Base-by-base conservation (phyloP, 768 basidiomycete genomes). In the Hypholoma fasciculare region DNA sequence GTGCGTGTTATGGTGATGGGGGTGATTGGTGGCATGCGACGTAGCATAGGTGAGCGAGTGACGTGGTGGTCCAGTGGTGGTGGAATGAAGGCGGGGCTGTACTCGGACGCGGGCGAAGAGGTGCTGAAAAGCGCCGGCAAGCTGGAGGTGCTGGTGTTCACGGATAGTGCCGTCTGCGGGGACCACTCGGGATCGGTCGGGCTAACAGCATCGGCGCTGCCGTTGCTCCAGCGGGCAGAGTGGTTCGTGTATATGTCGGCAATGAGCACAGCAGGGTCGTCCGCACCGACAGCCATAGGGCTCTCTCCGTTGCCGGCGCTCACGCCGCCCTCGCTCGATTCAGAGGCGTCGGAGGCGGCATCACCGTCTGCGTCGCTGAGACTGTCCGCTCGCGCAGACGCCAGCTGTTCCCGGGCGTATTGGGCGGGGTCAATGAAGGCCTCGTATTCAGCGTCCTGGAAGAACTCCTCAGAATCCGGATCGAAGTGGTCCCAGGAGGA, bases 401-500 rank as follows among this genome's bases (percentile, higher is more conserved):
- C 56, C 19, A 23, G 26, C 52, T 74, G 76, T 52, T 73, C 65
- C 37, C 66, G 67, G 23, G 73, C 72, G 36, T 72, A 69, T 13
- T 74, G 72, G 1, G 67, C 73, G 58, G 78, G 76, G 71, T 76
- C 78, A 66, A 88, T 62, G 71, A 88, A 86, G 61, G 82, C 83
- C 78, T 91, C 89, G 71, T 83, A 85, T 59, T 86, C 79, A 36
- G 86, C 86, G 59, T 76, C 68, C 53, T 72, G 73, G 67, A 88
- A 87, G 67, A 90, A 90, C 62, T 89, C 88, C 64, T 90, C 88
- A n/a, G 88, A 85, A 71, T 91, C 89, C 5, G 89, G 89, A 71
- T 91, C 88, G 69, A 91, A 91, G 9, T 82, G 76, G 67, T 89
- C 88, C 71, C 76, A 78, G 60, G 76, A 71, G 56, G 84, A 82